These are phyloP conservation scores for Xylaria sp. DNA, from an alignment of 2,329 filamentous ascomycete species.

Conservation along the genomic window DNA sequence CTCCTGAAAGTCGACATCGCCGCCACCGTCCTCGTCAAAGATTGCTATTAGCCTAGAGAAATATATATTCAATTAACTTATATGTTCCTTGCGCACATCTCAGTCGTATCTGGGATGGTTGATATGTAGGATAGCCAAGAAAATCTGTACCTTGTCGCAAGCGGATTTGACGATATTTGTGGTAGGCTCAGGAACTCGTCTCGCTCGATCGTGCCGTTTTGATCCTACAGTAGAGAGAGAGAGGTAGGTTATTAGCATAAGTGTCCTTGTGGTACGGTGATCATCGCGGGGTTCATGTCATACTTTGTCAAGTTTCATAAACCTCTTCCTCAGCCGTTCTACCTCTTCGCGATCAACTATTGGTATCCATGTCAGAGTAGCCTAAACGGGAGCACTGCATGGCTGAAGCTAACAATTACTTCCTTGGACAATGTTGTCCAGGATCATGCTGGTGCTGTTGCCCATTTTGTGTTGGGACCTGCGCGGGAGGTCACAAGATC, in stretches of 20 bases:
- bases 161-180: slow-evolving; percentile 96
- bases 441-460: slow-evolving; percentile 76
- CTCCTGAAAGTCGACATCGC: slow-evolving; percentile 98
- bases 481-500: slow-evolving; percentile 40
- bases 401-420: slow-evolving; percentile 81
- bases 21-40: slow-evolving; percentile 97
- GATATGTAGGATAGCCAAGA: slow-evolving; percentile 5
- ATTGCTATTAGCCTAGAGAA: slow-evolving; percentile 91
- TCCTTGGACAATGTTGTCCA: slow-evolving; percentile 95
- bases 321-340: slow-evolving; percentile 92
- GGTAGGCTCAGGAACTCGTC: slow-evolving; percentile 98
- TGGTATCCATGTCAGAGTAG: slow-evolving; percentile 23
- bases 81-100: background rate
- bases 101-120: background rate
- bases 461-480: slow-evolving; percentile 63
- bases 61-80: slow-evolving; percentile 13
- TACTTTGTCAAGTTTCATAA: slow-evolving; percentile 99
- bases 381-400: too few species aligned
- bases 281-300: slow-evolving; percentile 39
- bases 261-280: background rate
- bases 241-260: slow-evolving; percentile 27
- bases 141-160: slow-evolving; percentile 82
- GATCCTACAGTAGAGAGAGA: slow-evolving; percentile 71
- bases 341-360: slow-evolving; percentile 97
- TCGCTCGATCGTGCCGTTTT: slow-evolving; percentile 97